Conservation (phyloP, 2,329 filamentous ascomycete species). For the Colletotrichum sp. region DNA sequence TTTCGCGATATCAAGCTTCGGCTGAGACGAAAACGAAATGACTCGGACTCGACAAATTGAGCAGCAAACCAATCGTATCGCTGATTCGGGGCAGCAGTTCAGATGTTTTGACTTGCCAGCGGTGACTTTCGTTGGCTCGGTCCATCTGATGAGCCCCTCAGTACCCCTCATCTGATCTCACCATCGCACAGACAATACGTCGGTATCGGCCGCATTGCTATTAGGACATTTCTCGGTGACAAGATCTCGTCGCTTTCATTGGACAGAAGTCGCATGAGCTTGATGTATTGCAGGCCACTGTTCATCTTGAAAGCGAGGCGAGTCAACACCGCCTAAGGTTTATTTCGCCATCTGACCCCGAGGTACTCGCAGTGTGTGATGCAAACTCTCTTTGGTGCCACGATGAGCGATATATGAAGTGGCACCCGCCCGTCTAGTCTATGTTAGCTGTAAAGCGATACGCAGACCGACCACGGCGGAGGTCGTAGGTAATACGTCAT, state of each 20-base stretch:
- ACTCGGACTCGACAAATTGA: not conserved
- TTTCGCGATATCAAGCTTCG: not conserved
- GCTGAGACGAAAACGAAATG: slow-evolving; percentile 2
- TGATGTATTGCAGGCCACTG: not conserved
- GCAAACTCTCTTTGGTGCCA: not conserved
- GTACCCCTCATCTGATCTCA: not conserved
- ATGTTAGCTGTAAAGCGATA: fast-evolving
- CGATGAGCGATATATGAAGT: not conserved
- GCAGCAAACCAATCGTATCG: not conserved
- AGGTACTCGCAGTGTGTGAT: not conserved
- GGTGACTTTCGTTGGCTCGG: not conserved
- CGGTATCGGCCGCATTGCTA: not conserved
- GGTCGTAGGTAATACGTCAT: not conserved
- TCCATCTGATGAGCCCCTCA: not conserved
- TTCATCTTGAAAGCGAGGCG: not conserved
- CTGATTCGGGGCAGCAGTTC: not conserved
- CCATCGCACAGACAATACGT: not conserved
- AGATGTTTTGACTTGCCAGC: not conserved
- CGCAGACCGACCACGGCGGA: not conserved
- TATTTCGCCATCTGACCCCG: not conserved
- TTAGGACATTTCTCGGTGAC: not conserved
- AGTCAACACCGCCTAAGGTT: not conserved
- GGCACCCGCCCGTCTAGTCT: not conserved
- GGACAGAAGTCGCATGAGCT: not conserved
- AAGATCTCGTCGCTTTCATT: not conserved